A percentile compares a stretch with the other conserved stretches of the same genome.
These are phyloP conservation scores for Raphanus hybrid DNA, from an alignment of 441 rosid genomes.

Conservation along the genomic window DNA sequence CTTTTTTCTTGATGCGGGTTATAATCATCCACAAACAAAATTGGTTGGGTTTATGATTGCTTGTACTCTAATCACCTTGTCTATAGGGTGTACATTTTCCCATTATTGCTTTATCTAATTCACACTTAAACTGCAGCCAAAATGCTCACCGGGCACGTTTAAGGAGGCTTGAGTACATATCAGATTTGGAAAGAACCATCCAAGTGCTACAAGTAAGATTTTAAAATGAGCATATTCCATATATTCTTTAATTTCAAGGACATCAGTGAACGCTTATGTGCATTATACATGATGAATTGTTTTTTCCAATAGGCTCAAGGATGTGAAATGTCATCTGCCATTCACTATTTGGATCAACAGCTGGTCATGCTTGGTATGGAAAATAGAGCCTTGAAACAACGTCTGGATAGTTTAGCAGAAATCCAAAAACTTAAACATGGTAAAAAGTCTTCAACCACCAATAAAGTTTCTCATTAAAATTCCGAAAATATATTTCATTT, in stretches of 20 bases:
- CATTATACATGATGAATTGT: neutral
- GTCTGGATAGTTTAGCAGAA: conserved; percentile 55
- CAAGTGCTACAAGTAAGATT: conserved; percentile 55
- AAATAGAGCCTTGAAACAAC: conserved; percentile 52
- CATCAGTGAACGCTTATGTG: neutral
- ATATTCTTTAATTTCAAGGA: neutral
- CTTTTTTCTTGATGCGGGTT: neutral
- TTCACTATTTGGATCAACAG: conserved; percentile 55
- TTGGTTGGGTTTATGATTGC: neutral
- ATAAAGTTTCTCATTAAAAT: neutral
- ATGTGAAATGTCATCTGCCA: conserved; percentile 50
- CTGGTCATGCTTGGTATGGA: conserved; percentile 54
- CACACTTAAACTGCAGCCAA: conserved; percentile 43
- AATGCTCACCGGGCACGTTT: conserved; percentile 60
- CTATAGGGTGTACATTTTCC: neutral
- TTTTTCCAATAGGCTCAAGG: conserved; percentile 49
- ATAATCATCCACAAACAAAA: neutral
- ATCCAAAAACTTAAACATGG: conserved; percentile 56
- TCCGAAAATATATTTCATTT: neutral
- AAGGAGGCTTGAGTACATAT: conserved; percentile 56
- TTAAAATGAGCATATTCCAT: neutral
- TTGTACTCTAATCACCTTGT: neutral
- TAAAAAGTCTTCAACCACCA: conserved; percentile 21
- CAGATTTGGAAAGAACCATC: conserved; percentile 56
- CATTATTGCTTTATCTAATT: neutral